Evolutionary conservation across 768 basidiomycete genomes (phyloP).

Genomic region (Calocybe indica): DNA sequence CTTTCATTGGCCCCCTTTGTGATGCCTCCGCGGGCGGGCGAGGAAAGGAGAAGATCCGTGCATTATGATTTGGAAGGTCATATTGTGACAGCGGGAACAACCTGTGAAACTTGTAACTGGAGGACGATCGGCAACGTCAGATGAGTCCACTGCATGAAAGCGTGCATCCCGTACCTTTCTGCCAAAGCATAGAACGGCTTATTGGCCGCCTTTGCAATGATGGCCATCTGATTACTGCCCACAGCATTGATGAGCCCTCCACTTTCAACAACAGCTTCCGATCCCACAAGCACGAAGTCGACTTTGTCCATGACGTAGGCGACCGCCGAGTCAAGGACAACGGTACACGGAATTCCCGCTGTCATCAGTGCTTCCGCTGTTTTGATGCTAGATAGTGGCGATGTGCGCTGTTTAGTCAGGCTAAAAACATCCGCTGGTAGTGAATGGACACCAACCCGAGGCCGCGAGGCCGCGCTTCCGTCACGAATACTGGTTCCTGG

Average conservation of each 20-base stretch:
- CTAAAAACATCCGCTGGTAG: too few relatives aligned
- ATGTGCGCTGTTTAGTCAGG: background rate
- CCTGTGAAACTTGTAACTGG: slow-evolving; percentile 95
- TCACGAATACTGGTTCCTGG: slow-evolving; percentile 72
- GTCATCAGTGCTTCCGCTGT: slow-evolving; percentile 85
- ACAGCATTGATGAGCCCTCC: slow-evolving; percentile 91
- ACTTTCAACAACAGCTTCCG: slow-evolving; percentile 96
- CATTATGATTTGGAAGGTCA: slow-evolving; percentile 79
- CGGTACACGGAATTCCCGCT: slow-evolving; percentile 90
- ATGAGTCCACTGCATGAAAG: slow-evolving; percentile 12
- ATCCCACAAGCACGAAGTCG: slow-evolving; percentile 92
- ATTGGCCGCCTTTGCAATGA: slow-evolving; percentile 89
- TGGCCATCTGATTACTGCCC: slow-evolving; percentile 94
- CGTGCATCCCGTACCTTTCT: slow-evolving; percentile 54
- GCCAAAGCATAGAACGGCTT: slow-evolving; percentile 97
- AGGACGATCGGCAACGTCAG: slow-evolving; percentile 14
- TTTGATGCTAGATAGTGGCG: slow-evolving; percentile 54
- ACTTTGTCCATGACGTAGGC: slow-evolving; percentile 97
- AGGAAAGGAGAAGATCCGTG: slow-evolving; percentile 70
- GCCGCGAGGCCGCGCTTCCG: slow-evolving; percentile 88
- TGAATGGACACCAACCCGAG: slow-evolving; percentile 57
- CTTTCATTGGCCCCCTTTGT: slow-evolving; percentile 26
- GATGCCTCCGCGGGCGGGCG: slow-evolving; percentile 24
- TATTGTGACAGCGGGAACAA: slow-evolving; percentile 91
- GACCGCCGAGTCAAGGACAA: slow-evolving; percentile 94